A percentile compares a stretch with the other conserved stretches of the same genome.
These are phyloP conservation scores for Suhomyces canberraensis DNA, from an alignment of 805 yeast genomes.

Conservation along the genomic window DNA sequence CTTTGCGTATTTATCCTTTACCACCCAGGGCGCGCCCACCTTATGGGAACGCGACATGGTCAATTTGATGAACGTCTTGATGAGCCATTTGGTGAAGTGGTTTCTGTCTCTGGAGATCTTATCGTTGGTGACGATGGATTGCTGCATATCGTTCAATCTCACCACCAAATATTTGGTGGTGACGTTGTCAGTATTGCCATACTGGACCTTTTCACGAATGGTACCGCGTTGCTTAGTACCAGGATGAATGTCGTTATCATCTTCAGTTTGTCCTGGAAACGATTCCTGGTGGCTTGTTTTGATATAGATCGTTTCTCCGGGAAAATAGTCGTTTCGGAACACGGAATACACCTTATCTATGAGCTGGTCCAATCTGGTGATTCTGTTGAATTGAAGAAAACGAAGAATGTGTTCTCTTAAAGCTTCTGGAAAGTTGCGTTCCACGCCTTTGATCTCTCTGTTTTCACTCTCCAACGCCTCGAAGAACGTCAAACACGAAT, in stretches of 20 bases:
- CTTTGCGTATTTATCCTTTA: slow-evolving; percentile 70
- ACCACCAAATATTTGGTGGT: slow-evolving; percentile 66
- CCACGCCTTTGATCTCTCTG: slow-evolving; percentile 56
- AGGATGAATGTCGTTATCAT: slow-evolving; percentile 5
- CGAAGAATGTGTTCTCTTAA: slow-evolving; percentile 89
- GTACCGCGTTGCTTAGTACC: slow-evolving; percentile 47
- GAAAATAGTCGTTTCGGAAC: slow-evolving; percentile 82
- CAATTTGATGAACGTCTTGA: slow-evolving; percentile 83
- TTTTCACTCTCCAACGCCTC: slow-evolving; percentile 81
- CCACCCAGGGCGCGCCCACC: slow-evolving; percentile 96
- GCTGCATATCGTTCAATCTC: slow-evolving; percentile 49
- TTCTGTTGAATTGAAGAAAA: slow-evolving; percentile 75
- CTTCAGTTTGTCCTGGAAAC: neutral
- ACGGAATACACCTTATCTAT: slow-evolving; percentile 81
- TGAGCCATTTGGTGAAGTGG: slow-evolving; percentile 83
- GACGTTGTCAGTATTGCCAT: slow-evolving; percentile 46
- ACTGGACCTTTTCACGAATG: slow-evolving; percentile 83
- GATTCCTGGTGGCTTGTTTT: slow-evolving; percentile 17
- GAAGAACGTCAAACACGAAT: slow-evolving; percentile 84
- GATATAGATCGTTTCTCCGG: slow-evolving; percentile 81
- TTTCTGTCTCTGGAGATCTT: slow-evolving; percentile 81
- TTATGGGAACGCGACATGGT: slow-evolving; percentile 73
- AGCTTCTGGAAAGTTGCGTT: slow-evolving; percentile 83
- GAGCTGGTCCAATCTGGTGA: slow-evolving; percentile 76
- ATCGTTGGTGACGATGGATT: slow-evolving; percentile 67